These are phyloP conservation scores for Oryza punctata DNA, from an alignment of 176 grass and related monocot genomes.

Conservation along the genomic window DNA sequence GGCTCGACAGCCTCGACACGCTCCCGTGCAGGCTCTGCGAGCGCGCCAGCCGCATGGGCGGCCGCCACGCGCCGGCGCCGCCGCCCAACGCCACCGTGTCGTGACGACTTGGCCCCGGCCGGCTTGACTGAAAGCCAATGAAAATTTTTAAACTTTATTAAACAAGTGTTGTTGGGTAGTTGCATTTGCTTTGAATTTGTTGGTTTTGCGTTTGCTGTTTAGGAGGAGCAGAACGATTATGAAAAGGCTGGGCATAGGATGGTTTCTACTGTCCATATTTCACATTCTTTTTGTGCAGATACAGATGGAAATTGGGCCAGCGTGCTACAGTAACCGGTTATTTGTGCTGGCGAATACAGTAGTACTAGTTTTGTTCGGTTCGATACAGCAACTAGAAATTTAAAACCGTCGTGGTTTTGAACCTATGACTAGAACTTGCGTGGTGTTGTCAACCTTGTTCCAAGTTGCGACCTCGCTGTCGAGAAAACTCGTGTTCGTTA, in stretches of 20 bases:
- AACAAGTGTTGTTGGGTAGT: no score
- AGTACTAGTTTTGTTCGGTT: no score
- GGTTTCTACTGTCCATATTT: background rate
- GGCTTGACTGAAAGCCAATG: background rate
- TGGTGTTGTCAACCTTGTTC: background rate
- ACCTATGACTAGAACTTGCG: background rate
- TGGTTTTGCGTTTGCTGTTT: background rate
- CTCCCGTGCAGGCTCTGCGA: slow-evolving; percentile 65
- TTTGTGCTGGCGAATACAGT: no score
- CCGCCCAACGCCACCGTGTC: background rate
- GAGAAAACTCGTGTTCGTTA: no score
- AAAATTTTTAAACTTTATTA: no score
- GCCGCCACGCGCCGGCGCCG: slow-evolving; percentile 45
- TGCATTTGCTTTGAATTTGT: background rate
- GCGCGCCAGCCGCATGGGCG: slow-evolving; percentile 52
- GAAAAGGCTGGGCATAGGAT: background rate
- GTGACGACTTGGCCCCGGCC: background rate
- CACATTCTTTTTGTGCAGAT: no score
- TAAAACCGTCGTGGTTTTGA: background rate
- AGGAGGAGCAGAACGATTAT: background rate
- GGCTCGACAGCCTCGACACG: slow-evolving; percentile 52
- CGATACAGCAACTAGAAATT: no score
- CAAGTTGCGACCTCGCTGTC: background rate
- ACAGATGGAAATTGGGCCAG: no score
- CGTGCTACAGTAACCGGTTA: no score